These are phyloP conservation scores for Piloderma croceum DNA, from an alignment of 768 basidiomycete species.

Conservation along the genomic window DNA sequence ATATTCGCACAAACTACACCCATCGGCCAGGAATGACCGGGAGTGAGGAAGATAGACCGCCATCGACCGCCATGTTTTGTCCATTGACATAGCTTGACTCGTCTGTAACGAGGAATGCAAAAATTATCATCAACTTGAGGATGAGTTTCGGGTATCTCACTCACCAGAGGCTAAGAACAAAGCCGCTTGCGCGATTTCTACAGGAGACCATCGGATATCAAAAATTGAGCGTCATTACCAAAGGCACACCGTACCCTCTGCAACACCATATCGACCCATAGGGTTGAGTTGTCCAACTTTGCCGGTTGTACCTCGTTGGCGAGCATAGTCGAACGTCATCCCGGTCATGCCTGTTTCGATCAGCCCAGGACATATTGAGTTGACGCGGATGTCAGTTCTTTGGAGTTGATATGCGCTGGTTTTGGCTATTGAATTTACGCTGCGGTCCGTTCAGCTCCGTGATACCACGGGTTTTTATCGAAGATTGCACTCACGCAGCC, in stretches of 20 bases:
- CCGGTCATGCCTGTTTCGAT: constrained; percentile 93
- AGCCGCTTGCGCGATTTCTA: constrained; percentile 83
- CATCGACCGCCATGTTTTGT: constrained; percentile 81
- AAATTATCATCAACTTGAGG: not conserved
- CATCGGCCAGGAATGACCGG: constrained; percentile 75
- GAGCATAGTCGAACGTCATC: constrained; percentile 70
- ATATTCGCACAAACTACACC: no score
- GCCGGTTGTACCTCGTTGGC: constrained; percentile 60
- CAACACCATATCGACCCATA: constrained; percentile 72
- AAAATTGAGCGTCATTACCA: constrained; percentile 1
- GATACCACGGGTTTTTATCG: no score
- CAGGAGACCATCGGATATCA: constrained; percentile 11
- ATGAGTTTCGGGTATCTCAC: no score
- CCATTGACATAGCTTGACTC: constrained; percentile 92
- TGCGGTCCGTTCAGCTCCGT: no score
- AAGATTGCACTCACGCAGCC: constrained; percentile 78
- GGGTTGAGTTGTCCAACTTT: constrained; percentile 83
- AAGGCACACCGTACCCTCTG: constrained; percentile 52
- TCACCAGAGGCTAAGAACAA: constrained; percentile 85
- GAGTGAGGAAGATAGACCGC: constrained; percentile 74
- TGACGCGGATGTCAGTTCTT: constrained; percentile 81
- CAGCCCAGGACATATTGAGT: constrained; percentile 84
- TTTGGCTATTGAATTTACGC: constrained; percentile 85
- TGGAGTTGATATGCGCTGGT: constrained; percentile 76
- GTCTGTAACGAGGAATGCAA: constrained; percentile 55